phyloP scores from a whole-genome alignment of 805 yeast genomes.

The Starmera dryadoides region DNA sequence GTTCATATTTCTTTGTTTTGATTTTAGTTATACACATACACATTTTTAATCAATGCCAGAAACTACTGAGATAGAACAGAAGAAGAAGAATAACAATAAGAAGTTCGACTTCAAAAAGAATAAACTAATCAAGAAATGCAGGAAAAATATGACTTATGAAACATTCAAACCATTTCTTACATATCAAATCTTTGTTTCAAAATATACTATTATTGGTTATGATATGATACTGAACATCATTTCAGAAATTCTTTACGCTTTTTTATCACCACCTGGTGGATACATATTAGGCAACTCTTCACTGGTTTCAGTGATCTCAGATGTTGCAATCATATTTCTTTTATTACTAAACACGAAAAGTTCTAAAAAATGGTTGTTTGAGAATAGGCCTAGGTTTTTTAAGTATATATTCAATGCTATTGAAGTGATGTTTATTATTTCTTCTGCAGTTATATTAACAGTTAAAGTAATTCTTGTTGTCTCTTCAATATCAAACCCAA shows the following conservation, averaged over 20 bases:
- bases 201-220: not conserved
- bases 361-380: not conserved
- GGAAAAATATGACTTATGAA: too few relatives aligned
- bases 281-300: not conserved
- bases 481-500: not conserved
- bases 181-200: too few relatives aligned
- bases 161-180: too few relatives aligned
- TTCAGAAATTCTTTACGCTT: not conserved
- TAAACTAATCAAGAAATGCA: too few relatives aligned
- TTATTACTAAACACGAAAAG: not conserved
- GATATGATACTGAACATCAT: not conserved
- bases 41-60: too few relatives aligned
- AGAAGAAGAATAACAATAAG: too few relatives aligned
- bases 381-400: not conserved
- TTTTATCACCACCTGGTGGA: not conserved
- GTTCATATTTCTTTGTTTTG: too few relatives aligned
- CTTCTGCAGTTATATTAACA: not conserved
- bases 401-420: not conserved
- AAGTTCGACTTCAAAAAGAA: too few relatives aligned
- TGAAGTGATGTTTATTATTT: not conserved
- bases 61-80: too few relatives aligned
- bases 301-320: not conserved
- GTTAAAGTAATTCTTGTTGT: not conserved
- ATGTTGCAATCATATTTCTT: not conserved
- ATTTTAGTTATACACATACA: too few relatives aligned